Evolutionary conservation across 2,329 filamentous ascomycete genomes (phyloP), one percentile per base, ranked within the genome.

Genomic region (Alternaria incomplexa): DNA sequence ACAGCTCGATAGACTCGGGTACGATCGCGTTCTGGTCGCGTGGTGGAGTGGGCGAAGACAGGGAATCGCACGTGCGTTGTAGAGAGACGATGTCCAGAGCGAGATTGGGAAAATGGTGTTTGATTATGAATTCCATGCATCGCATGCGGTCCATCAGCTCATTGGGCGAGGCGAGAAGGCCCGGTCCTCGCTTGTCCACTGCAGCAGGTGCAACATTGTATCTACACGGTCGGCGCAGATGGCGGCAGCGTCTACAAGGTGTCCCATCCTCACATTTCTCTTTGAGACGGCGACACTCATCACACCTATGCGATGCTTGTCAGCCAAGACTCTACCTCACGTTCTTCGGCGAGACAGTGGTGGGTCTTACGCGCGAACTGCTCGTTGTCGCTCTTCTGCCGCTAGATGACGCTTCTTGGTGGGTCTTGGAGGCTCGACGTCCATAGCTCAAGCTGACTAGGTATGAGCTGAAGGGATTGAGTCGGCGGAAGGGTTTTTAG

Each of bases 211-310:
- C 13, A 46, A 43, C 52, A 30, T 52, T 66, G 58, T 62, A 64
- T 57, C 65, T 52, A 73, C 85, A 87, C 67, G 82, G 81, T 46
- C 85, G 82, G 62, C 82, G 82, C 66, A 86, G 82, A 62, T 83
- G 84, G 60, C 82, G 79, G 70, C 85, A 87, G 58, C 85, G 78
- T 50, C 84, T 83, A 69, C 85, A 87, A 2, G 85, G 85, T 17
- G 85, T 79, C 53, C 85, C 85, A 50, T 85, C 85, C 67, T 87
- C 85, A 68, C 85, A 87, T 75, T 86, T 86, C 73, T 87, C 85
- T 70, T 87, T 87, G 61, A 85, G 81, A 64, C 84, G 81, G 62
- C 85, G 84, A 73, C 85, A 87, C 56, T 83, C 83, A 70, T 86
- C 84, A 69, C 85, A 87, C 62, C 85, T 87, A 40, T 20, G 43